phyloP scores from a whole-genome alignment of 768 basidiomycete genomes.

The Lentinus brumalis region DNA sequence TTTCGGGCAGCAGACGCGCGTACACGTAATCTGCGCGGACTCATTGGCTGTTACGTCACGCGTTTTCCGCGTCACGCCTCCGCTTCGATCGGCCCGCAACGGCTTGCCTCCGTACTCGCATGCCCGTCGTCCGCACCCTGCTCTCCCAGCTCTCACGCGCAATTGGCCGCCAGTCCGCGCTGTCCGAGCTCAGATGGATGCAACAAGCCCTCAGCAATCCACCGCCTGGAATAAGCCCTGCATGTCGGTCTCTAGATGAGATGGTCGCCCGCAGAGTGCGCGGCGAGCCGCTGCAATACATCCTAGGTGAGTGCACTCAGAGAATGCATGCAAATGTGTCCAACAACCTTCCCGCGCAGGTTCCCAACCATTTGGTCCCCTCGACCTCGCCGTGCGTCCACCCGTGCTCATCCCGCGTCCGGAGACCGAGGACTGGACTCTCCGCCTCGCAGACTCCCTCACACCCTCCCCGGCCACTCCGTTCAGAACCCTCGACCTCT shows the following conservation, averaged over 20 bases:
- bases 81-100: conserved; percentile 5
- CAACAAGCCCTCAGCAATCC: conserved; percentile 30
- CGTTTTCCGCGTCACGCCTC: conserved; percentile 10
- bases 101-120: not conserved
- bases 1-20: not conserved
- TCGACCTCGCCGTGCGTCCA: conserved; percentile 68
- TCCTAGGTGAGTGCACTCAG: conserved; percentile 61
- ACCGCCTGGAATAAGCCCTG: not conserved
- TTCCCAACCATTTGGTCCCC: conserved; percentile 86
- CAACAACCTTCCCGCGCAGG: conserved; percentile 38
- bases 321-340: no score
- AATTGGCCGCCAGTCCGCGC: conserved; percentile 39
- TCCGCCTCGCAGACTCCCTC: conserved; percentile 56
- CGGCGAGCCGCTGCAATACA: conserved; percentile 89
- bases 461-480: conserved; percentile 32
- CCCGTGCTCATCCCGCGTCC: conserved; percentile 94
- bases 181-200: conserved; percentile 55
- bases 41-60: conserved; percentile 18
- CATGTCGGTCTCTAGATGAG: conserved; percentile 29
- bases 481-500: conserved; percentile 75
- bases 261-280: conserved; percentile 60
- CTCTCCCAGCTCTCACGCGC: conserved; percentile 32
- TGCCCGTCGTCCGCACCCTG: conserved; percentile 11
- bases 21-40: conserved; percentile 7
- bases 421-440: conserved; percentile 88